These are phyloP conservation scores for Myxozyma geophila DNA, from an alignment of 805 yeast species.

Conservation along the genomic window DNA sequence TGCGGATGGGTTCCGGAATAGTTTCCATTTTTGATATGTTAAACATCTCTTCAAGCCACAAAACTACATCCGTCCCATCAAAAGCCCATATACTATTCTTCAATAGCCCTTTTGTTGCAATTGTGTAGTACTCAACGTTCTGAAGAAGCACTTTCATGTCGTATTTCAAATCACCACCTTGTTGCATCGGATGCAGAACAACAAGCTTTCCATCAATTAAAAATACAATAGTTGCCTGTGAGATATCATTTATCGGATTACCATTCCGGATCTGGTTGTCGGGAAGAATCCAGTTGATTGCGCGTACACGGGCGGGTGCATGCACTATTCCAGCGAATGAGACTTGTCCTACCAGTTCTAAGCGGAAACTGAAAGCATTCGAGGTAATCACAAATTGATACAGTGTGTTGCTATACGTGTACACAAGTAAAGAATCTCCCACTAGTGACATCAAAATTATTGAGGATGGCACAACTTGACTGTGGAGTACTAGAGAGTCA, in stretches of 20 bases:
- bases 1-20: constrained; percentile 35
- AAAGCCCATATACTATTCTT: constrained; percentile 48
- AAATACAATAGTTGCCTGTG: constrained; percentile 41
- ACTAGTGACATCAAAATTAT: constrained; percentile 43
- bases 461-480: constrained; percentile 42
- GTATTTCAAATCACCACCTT: constrained; percentile 31
- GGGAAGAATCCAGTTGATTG: constrained; percentile 43
- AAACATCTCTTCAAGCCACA: constrained; percentile 32
- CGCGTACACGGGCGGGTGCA: constrained; percentile 48
- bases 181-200: constrained; percentile 36
- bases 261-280: constrained; percentile 36
- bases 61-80: constrained; percentile 46
- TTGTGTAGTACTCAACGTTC: constrained; percentile 47
- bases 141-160: constrained; percentile 43
- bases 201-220: constrained; percentile 48
- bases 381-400: constrained; percentile 40
- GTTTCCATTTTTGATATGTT: constrained; percentile 10
- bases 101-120: constrained; percentile 38
- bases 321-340: constrained; percentile 46
- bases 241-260: constrained; percentile 35
- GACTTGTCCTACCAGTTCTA: constrained; percentile 44
- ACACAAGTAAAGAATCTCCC: constrained; percentile 45
- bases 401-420: constrained; percentile 43
- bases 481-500: constrained; percentile 43
- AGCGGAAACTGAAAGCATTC: constrained; percentile 32